phyloP scores from a whole-genome alignment of 208 protist species.

The Trypanosomatidae sp. region DNA sequence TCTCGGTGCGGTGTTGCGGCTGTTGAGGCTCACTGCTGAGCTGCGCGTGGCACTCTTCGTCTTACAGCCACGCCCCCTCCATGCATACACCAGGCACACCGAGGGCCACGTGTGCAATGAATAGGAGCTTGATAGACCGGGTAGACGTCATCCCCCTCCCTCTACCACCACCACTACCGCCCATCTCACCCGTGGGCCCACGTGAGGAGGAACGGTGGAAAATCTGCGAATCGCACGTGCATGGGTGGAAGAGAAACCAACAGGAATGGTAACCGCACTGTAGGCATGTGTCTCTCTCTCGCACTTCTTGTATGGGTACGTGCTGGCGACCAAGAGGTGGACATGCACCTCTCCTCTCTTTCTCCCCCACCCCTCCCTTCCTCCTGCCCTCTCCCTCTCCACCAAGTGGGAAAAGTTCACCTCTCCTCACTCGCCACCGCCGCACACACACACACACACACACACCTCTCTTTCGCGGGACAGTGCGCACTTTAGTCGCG shows the following conservation, averaged over 20 bases:
- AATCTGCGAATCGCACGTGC: neutral
- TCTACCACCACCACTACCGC: neutral
- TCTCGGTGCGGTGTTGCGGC: neutral
- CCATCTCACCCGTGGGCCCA: neutral
- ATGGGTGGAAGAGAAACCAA: neutral
- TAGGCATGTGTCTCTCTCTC: neutral
- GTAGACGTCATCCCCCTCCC: neutral
- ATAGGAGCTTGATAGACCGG: neutral
- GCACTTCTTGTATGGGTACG: neutral
- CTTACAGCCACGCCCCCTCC: neutral
- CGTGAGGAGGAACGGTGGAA: neutral
- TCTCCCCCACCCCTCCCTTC: neutral
- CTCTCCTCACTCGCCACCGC: neutral
- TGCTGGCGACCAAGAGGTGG: neutral
- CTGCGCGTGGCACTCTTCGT: neutral
- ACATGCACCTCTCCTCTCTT: neutral
- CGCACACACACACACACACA: conserved; percentile 1
- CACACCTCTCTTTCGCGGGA: neutral
- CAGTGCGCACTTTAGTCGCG: neutral
- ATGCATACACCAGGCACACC: neutral
- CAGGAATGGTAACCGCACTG: neutral
- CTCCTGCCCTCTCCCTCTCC: neutral
- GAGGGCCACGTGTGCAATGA: neutral
- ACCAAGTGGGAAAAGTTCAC: neutral
- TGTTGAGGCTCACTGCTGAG: neutral